Conservation (phyloP, 345 rosid genomes). For the Eucalyptus camaldulensis region DNA sequence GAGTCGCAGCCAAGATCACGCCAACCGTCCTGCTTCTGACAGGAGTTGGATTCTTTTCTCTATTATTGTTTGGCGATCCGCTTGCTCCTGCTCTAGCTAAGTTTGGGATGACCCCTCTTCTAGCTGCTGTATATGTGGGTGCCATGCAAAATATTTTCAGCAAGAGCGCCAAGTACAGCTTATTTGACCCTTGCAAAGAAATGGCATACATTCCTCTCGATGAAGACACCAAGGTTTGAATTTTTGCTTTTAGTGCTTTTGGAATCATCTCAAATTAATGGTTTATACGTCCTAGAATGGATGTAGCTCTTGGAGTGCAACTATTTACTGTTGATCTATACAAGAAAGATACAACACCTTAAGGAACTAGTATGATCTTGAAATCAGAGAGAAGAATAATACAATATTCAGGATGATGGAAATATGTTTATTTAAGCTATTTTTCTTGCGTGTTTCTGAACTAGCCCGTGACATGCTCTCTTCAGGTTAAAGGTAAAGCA, state of each 20-base stretch:
- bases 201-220: slow-evolving; percentile 97
- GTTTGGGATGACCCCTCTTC: slow-evolving; percentile 92
- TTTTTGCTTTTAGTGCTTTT: neutral
- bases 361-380: neutral
- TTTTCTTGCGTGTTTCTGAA: neutral
- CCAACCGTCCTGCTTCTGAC: slow-evolving; percentile 83
- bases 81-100: slow-evolving; percentile 53
- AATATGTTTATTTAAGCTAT: neutral
- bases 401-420: neutral
- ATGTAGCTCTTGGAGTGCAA: neutral
- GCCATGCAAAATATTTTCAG: slow-evolving; percentile 99
- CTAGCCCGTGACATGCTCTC: neutral
- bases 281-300: neutral
- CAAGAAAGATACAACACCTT: neutral
- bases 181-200: slow-evolving; percentile 98
- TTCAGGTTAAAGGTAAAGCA: slow-evolving; percentile 92
- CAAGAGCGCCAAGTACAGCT: slow-evolving; percentile 98
- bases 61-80: slow-evolving; percentile 70
- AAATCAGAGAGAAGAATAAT: neutral
- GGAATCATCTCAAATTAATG: neutral
- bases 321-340: neutral
- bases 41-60: slow-evolving; percentile 88
- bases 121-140: slow-evolving; percentile 95
- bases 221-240: slow-evolving; percentile 85
- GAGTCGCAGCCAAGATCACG: slow-evolving; percentile 87